Evolutionary conservation across 805 yeast genomes (phyloP).

Genomic region (Starmerella ratchasimensis): DNA sequence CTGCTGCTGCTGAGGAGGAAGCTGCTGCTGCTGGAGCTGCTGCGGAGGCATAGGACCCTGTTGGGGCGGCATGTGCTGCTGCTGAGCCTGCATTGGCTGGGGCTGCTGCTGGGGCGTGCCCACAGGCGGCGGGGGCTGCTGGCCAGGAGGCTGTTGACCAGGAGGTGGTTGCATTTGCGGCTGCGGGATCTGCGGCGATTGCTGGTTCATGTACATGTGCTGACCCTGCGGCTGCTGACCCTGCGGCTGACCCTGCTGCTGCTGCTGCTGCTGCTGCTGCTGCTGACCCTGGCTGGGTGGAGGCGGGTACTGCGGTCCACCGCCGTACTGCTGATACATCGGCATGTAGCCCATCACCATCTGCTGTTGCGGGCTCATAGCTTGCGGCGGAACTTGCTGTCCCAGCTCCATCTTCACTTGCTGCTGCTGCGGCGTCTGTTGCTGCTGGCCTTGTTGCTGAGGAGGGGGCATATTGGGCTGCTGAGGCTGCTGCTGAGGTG

Average conservation of each 20-base stretch:
- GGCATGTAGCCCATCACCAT: conserved; percentile 18
- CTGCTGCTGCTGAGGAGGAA: background rate
- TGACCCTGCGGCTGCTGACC: conserved; percentile 1
- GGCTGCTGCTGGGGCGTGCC: conserved; percentile 5
- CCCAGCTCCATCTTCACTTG: too few species aligned
- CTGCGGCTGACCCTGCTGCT: conserved; percentile 9
- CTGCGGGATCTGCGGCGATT: conserved; percentile 8
- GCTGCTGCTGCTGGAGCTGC: conserved; percentile 4
- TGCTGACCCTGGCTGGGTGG: conserved; percentile 3
- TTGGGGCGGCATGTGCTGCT: conserved; percentile 3
- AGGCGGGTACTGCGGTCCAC: conserved; percentile 2
- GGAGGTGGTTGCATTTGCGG: too few species aligned
- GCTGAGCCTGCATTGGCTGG: conserved; percentile 9
- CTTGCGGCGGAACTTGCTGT: too few species aligned
- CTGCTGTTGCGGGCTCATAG: conserved; percentile 10
- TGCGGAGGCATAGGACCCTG: conserved; percentile 5
- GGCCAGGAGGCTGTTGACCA: conserved; percentile 4
- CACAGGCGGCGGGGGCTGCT: conserved; percentile 9
- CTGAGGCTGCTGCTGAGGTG: conserved; percentile 1
- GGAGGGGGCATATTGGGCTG: conserved; percentile 8
- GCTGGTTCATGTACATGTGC: conserved; percentile 4
- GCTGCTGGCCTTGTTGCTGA: background rate
- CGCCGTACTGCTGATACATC: conserved; percentile 17
- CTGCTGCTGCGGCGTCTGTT: too few species aligned
- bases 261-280: conserved; percentile 8